Percentiles rank a stretch among this genome's conserved stretches.
Conservation (phyloP, 768 basidiomycete species). For the Rhodosporidiobolus odoratus region DNA sequence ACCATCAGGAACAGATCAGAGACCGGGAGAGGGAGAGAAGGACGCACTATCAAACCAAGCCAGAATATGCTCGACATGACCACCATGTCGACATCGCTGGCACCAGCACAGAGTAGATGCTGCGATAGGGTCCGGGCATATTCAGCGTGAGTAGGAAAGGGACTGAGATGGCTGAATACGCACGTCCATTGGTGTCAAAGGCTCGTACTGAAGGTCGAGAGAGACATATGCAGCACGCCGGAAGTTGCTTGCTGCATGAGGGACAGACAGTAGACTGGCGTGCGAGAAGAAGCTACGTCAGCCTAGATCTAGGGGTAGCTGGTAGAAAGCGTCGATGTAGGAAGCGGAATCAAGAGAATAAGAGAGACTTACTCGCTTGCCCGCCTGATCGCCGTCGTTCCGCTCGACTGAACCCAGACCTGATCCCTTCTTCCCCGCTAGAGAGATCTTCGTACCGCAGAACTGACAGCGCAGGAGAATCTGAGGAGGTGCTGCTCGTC, state of each 20-base stretch:
- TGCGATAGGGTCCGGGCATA: neutral
- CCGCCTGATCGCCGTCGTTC: too few species aligned
- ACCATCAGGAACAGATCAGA: neutral
- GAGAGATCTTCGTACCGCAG: conserved; percentile 21
- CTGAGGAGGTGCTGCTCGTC: conserved; percentile 25
- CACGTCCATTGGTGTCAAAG: conserved; percentile 29
- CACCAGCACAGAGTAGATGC: conserved; percentile 34
- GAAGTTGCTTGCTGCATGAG: conserved; percentile 34
- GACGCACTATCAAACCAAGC: conserved; percentile 36
- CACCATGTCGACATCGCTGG: conserved; percentile 32
- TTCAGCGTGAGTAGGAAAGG: neutral
- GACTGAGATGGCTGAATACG: neutral
- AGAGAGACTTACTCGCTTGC: too few species aligned
- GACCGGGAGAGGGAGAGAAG: neutral
- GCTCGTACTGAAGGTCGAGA: conserved; percentile 23
- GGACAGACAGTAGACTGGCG: conserved; percentile 29
- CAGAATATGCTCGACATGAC: conserved; percentile 31
- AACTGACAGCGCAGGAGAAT: conserved; percentile 29
- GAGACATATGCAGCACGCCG: conserved; percentile 35
- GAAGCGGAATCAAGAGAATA: too few species aligned
- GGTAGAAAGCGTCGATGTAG: fast-evolving
- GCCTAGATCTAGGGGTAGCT: neutral
- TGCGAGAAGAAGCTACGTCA: neutral
- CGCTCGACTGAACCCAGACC: too few species aligned
- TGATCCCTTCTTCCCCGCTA: neutral